Evolutionary conservation across 371 early-diverging fungal species (phyloP).

Genomic region (Mortierella sp.): DNA sequence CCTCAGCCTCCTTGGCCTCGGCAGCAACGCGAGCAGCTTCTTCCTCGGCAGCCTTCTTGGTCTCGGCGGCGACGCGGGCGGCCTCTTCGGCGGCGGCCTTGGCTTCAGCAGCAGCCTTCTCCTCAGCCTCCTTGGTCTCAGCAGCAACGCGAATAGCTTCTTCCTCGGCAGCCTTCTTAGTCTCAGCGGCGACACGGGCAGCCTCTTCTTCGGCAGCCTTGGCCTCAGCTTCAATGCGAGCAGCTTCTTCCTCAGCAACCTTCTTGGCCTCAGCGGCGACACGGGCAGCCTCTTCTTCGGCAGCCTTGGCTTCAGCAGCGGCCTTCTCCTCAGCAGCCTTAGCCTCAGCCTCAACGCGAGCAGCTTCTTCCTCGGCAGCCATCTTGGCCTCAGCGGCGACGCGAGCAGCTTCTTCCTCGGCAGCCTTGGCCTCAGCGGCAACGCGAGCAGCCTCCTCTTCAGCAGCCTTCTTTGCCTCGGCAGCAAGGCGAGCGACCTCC

Average conservation of each 20-base stretch:
- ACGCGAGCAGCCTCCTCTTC: slow-evolving; percentile 22
- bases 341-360: slow-evolving; percentile 4
- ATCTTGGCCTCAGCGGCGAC: slow-evolving; percentile 18
- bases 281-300: slow-evolving; percentile 27
- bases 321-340: slow-evolving; percentile 51
- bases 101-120: slow-evolving; percentile 10
- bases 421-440: slow-evolving; percentile 32
- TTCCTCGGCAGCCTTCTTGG: slow-evolving; percentile 21
- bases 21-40: slow-evolving; percentile 7
- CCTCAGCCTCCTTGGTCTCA: slow-evolving; percentile 17
- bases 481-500: slow-evolving; percentile 26
- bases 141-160: slow-evolving; percentile 4
- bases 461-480: slow-evolving; percentile 23
- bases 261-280: slow-evolving; percentile 16
- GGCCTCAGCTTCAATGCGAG: slow-evolving; percentile 8
- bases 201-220: slow-evolving; percentile 60
- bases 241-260: slow-evolving; percentile 44
- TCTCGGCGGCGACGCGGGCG: not conserved
- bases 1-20: slow-evolving; percentile 17
- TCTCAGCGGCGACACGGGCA: no score
- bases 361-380: slow-evolving; percentile 26
- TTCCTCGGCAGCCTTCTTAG: slow-evolving; percentile 38
- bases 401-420: slow-evolving; percentile 28
- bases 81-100: slow-evolving; percentile 16
- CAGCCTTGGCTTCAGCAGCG: slow-evolving; percentile 61